phyloP scores from a whole-genome alignment of 2,329 filamentous ascomycete species.

The Epicoccum nigrum region DNA sequence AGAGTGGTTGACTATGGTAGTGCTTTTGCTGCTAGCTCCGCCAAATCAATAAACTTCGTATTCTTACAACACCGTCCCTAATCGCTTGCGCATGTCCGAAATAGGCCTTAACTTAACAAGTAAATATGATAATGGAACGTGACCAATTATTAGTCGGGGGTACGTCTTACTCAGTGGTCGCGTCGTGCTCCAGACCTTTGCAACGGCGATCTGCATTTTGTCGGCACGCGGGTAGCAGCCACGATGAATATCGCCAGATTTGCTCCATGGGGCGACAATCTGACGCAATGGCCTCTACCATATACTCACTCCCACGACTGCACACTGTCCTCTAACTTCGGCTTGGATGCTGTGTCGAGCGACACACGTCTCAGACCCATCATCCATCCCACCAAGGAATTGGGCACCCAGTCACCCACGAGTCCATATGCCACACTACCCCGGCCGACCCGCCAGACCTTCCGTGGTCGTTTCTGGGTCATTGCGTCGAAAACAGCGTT shows the following conservation, averaged over 20 bases:
- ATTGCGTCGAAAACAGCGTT: conserved; percentile 90
- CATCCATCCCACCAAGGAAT: conserved; percentile 83
- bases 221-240: conserved; percentile 8
- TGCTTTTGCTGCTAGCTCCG: conserved; percentile 3
- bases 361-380: conserved; percentile 73
- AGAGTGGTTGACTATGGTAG: not conserved
- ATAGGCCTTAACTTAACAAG: conserved; percentile 7
- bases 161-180: too few species aligned
- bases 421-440: conserved; percentile 85
- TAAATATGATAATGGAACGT: conserved; percentile 3
- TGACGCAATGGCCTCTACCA: conserved; percentile 8
- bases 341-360: conserved; percentile 40
- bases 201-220: conserved; percentile 14
- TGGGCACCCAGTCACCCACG: conserved; percentile 80
- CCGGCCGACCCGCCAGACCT: conserved; percentile 78
- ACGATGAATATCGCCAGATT: conserved; percentile 2
- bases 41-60: conserved; percentile 18
- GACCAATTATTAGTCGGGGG: conserved; percentile 9
- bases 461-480: conserved; percentile 64
- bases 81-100: conserved; percentile 5
- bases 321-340: conserved; percentile 52
- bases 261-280: conserved; percentile 3
- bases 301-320: conserved; percentile 54
- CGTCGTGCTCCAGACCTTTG: conserved; percentile 7
- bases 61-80: conserved; percentile 26